Evolutionary conservation across 2,329 filamentous ascomycete species (phyloP).

Genomic region (Fusarium caatingaense): DNA sequence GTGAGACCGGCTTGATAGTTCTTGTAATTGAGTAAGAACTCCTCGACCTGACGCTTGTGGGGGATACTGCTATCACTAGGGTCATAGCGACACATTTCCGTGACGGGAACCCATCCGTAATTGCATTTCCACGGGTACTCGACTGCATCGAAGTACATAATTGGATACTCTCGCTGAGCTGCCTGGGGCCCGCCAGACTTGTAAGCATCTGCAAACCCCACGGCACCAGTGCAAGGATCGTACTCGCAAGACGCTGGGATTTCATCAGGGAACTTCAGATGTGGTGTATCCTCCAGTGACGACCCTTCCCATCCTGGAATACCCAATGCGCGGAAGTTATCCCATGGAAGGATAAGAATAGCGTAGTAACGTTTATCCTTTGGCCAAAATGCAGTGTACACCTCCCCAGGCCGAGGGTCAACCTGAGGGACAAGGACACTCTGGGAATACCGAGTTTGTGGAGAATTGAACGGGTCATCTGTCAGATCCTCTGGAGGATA

Average conservation of each 20-base stretch:
- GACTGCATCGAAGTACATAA: conserved; percentile 1
- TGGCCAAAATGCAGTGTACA: conserved; percentile 8
- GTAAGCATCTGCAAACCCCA: neutral
- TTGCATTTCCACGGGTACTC: neutral
- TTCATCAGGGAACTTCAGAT: neutral
- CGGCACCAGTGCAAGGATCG: neutral
- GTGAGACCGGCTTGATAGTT: neutral
- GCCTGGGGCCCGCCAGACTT: rapidly evolving
- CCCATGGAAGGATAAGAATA: neutral
- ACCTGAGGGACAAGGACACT: neutral
- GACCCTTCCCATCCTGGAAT: neutral
- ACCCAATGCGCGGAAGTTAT: neutral
- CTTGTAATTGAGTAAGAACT: neutral
- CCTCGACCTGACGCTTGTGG: neutral
- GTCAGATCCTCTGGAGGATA: neutral
- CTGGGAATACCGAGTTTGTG: neutral
- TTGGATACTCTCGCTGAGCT: conserved; percentile 3
- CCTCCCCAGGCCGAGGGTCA: conserved; percentile 9
- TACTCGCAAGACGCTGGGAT: conserved; percentile 3
- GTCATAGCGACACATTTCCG: neutral
- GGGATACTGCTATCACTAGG: neutral
- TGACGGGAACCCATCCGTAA: conserved; percentile 4
- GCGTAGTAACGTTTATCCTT: neutral
- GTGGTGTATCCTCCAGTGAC: neutral
- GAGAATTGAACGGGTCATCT: neutral